Evolutionary conservation across 768 basidiomycete genomes (phyloP).

Genomic region (Agrocybe praecox): DNA sequence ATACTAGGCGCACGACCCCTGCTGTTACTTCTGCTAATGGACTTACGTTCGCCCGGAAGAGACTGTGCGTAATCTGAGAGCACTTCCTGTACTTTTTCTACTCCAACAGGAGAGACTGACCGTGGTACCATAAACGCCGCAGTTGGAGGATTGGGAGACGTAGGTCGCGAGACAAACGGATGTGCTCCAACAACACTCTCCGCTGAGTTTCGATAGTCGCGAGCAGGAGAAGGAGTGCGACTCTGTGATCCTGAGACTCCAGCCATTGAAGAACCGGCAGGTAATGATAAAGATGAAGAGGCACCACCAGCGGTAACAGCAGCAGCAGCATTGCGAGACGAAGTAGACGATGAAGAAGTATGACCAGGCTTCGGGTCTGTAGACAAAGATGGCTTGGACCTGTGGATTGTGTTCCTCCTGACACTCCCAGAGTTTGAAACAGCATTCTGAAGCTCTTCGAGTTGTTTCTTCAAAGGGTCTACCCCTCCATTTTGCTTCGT

Average conservation of each 20-base stretch:
- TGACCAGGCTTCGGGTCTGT: slow-evolving; percentile 24
- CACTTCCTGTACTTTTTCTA: slow-evolving; percentile 72
- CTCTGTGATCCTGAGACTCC: slow-evolving; percentile 23
- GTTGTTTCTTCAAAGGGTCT: slow-evolving; percentile 69
- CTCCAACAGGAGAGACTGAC: slow-evolving; percentile 40
- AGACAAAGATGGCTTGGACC: slow-evolving; percentile 23
- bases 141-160: slow-evolving; percentile 75
- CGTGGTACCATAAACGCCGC: slow-evolving; percentile 79
- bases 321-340: slow-evolving; percentile 13
- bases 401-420: slow-evolving; percentile 45
- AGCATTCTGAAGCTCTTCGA: slow-evolving; percentile 58
- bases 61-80: slow-evolving; percentile 79
- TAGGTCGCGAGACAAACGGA: slow-evolving; percentile 68
- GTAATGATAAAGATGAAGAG: slow-evolving; percentile 40
- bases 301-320: slow-evolving; percentile 14
- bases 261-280: slow-evolving; percentile 17
- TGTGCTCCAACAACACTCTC: slow-evolving; percentile 79
- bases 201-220: slow-evolving; percentile 77
- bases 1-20: slow-evolving; percentile 20
- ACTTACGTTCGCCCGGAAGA: slow-evolving; percentile 82
- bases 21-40: slow-evolving; percentile 58
- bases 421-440: slow-evolving; percentile 48
- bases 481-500: slow-evolving; percentile 36
- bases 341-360: slow-evolving; percentile 23
- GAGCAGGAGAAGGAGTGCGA: slow-evolving; percentile 33